Percentiles rank a stretch among this genome's conserved stretches.
phyloP scores from a whole-genome alignment of 164 flowering plant species.

The Warburgia ugandensis region DNA sequence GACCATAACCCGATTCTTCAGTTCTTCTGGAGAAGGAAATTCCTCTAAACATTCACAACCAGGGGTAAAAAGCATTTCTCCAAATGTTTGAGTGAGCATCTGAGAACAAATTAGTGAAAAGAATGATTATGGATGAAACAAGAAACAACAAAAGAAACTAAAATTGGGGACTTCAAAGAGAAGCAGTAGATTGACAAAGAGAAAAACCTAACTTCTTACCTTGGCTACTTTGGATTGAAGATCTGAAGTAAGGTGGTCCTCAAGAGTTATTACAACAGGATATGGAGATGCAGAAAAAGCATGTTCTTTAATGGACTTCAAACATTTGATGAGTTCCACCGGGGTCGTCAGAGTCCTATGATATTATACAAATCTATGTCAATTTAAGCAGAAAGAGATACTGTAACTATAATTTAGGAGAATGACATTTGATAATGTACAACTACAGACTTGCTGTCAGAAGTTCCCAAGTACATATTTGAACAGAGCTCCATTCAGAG shows the following conservation, averaged over 20 bases:
- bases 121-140: neutral
- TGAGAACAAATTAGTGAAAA: no score
- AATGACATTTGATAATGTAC: neutral
- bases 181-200: neutral
- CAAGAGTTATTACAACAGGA: conserved; percentile 64
- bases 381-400: conserved; percentile 2
- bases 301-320: conserved; percentile 59
- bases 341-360: conserved; percentile 65
- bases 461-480: no score
- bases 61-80: conserved; percentile 56
- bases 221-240: conserved; percentile 75
- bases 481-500: no score
- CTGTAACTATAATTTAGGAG: no score
- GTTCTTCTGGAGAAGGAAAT: conserved; percentile 72
- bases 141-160: neutral
- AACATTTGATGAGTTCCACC: conserved; percentile 54
- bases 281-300: conserved; percentile 54
- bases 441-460: no score
- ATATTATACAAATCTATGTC: conserved; percentile 3
- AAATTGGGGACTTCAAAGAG: neutral
- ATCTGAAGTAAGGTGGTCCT: conserved; percentile 65
- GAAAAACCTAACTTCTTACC: conserved; percentile 25
- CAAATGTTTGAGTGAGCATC: conserved; percentile 69
- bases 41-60: conserved; percentile 37
- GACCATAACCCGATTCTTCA: conserved; percentile 53